phyloP scores from a whole-genome alignment of 2,329 filamentous ascomycete species.

The Orbilia quercus region DNA sequence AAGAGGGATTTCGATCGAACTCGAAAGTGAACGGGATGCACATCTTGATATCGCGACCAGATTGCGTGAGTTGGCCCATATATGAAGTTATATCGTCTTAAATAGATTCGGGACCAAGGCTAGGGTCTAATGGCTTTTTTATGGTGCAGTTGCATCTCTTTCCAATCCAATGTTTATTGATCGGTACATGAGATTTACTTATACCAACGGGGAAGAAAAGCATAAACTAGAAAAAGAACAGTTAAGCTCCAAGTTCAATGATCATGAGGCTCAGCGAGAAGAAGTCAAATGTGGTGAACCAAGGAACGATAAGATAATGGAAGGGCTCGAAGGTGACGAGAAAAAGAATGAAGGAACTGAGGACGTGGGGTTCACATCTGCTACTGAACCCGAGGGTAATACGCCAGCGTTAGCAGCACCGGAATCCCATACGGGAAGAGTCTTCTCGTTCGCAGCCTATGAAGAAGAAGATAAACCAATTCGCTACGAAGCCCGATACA shows the following conservation, averaged over 20 bases:
- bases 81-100: no score
- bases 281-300: no score
- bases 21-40: conserved; percentile 40
- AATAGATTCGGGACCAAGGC: no score
- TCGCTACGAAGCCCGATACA: conserved; percentile 20
- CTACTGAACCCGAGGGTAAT: not conserved
- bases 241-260: no score
- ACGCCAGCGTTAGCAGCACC: no score
- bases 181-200: conserved; percentile 22
- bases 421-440: no score
- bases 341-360: no score
- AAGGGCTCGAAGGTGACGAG: no score
- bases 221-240: no score
- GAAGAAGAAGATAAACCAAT: conserved; percentile 22
- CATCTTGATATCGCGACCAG: conserved; percentile 42
- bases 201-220: not conserved
- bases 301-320: no score
- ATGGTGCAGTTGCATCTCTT: conserved; percentile 17
- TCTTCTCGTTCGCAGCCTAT: conserved; percentile 40
- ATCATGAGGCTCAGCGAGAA: no score
- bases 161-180: conserved; percentile 31
- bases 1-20: conserved; percentile 30
- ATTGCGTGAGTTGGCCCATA: conserved; percentile 10
- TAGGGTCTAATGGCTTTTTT: no score
- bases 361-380: not conserved